phyloP scores from a whole-genome alignment of 1,284 basidiomycete genomes.

The Ustilago curta region DNA sequence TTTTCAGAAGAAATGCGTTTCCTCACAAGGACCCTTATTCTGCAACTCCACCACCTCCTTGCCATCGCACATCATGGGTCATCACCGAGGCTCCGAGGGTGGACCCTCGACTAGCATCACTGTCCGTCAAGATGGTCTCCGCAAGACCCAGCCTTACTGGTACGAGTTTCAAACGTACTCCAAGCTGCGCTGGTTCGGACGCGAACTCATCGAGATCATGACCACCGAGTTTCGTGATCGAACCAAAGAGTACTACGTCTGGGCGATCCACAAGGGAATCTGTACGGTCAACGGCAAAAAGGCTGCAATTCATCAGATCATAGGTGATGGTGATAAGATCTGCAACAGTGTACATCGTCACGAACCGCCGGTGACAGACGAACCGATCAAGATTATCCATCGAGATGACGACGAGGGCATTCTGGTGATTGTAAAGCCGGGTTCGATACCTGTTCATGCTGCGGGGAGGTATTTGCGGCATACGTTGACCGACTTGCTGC shows the following conservation, averaged over 20 bases:
- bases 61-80: conserved; percentile 25
- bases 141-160: conserved; percentile 63
- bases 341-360: conserved; percentile 92
- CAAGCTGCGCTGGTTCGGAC: conserved; percentile 87
- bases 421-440: conserved; percentile 79
- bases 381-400: conserved; percentile 82
- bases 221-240: conserved; percentile 70
- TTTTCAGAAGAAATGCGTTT: conserved; percentile 1
- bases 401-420: conserved; percentile 83
- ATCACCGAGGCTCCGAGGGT: conserved; percentile 13
- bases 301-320: conserved; percentile 81
- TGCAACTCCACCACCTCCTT: not conserved
- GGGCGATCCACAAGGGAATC: conserved; percentile 86
- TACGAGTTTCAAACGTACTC: conserved; percentile 78
- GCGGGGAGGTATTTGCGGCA: conserved; percentile 63
- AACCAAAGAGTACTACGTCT: conserved; percentile 70
- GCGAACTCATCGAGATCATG: conserved; percentile 76
- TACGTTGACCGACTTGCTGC: conserved; percentile 83
- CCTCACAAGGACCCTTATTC: conserved; percentile 9
- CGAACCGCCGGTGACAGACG: conserved; percentile 92
- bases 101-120: conserved; percentile 16
- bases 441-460: conserved; percentile 67
- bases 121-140: conserved; percentile 28
- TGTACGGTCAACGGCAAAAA: conserved; percentile 90
- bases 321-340: conserved; percentile 88